Base-by-base conservation (phyloP, 169 alveolate genomes). In the Perkinsus chesapeaki region DNA sequence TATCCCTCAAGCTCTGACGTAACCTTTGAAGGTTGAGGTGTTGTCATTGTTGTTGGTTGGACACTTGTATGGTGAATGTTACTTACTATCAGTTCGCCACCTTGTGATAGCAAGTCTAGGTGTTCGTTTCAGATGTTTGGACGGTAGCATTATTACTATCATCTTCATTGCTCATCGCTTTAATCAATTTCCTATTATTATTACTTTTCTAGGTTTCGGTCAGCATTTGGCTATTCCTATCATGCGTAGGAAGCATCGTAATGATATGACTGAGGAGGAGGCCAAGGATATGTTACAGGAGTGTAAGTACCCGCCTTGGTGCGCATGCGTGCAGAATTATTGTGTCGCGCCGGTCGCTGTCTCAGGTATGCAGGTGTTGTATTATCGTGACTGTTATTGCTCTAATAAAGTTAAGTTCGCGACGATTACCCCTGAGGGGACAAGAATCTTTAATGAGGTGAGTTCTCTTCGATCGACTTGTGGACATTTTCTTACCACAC, bases 331-430 rank as follows among this genome's bases (percentile, higher is more conserved):
- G 82, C 82, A 20, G 23, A 60, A 20, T 16, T 16, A 60, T 60
- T 27, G 31, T 60, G 36, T n/a, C n/a, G n/a, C n/a, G n/a, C n/a
- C n/a, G n/a, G 31, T 23, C 82, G 27, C 1, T 60, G 3, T 7
- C 0, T 34, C 27, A 60, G 82, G 82, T 82, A 93, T 96, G 95
- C 91, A 91, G 39, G 95, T 93, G 47, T 92, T 96, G 92, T 96
- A 95, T 96, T 96, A 96, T 92, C 94, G 97, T 95, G 98, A 96
- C 93, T 94, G 95, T n/a, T 95, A 95, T 92, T 96, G 96, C n/a
- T 91, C 95, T 72, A 97, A 96, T 92, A 94, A 92, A 92, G 95
- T 96, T 91, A 94, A 96, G 92, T 91, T 96, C 38, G 94, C 96
- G 20, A 94, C 93, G 31, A 93, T 96, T 72, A 95, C 94, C 47